Conservation (phyloP, 1,284 basidiomycete species). For the Leccinum ponderosum region DNA sequence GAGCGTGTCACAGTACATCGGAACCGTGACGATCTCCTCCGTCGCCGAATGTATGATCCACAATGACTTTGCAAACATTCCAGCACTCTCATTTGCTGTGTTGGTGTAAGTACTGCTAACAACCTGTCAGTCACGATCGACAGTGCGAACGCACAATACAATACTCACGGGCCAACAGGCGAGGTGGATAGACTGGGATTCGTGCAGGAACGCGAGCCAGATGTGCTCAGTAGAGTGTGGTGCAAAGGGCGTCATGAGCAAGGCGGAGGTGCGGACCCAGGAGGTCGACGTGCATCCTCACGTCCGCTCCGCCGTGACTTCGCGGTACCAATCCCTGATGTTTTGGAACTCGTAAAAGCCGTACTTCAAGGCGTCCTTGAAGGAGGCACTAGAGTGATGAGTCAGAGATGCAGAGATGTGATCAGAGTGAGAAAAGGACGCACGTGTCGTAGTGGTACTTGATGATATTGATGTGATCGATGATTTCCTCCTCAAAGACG, state of each 20-base stretch:
- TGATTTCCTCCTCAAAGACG: slow-evolving; percentile 84
- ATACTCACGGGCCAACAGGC: slow-evolving; percentile 58
- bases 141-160: too few relatives aligned
- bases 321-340: slow-evolving; percentile 94
- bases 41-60: too few relatives aligned
- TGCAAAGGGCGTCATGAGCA: slow-evolving; percentile 87
- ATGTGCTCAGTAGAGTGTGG: slow-evolving; percentile 97
- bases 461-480: slow-evolving; percentile 80
- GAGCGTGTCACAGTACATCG: too few relatives aligned
- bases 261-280: slow-evolving; percentile 83
- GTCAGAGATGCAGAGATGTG: slow-evolving; percentile 1
- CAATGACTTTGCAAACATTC: too few relatives aligned
- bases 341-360: slow-evolving; percentile 97
- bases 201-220: slow-evolving; percentile 77
- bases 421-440: slow-evolving; percentile 31
- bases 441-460: slow-evolving; percentile 81
- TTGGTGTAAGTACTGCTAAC: too few relatives aligned
- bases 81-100: too few relatives aligned
- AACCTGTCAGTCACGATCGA: too few relatives aligned
- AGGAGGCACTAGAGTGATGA: slow-evolving; percentile 69
- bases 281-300: slow-evolving; percentile 89
- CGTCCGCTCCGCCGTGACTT: slow-evolving; percentile 73
- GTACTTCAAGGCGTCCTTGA: slow-evolving; percentile 94
- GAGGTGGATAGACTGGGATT: slow-evolving; percentile 76
- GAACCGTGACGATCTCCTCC: too few relatives aligned